Evolutionary conservation across 495 filamentous ascomycete genomes (phyloP), one percentile per base, ranked within the genome.

Genomic region (Geopyxis carbonaria): DNA sequence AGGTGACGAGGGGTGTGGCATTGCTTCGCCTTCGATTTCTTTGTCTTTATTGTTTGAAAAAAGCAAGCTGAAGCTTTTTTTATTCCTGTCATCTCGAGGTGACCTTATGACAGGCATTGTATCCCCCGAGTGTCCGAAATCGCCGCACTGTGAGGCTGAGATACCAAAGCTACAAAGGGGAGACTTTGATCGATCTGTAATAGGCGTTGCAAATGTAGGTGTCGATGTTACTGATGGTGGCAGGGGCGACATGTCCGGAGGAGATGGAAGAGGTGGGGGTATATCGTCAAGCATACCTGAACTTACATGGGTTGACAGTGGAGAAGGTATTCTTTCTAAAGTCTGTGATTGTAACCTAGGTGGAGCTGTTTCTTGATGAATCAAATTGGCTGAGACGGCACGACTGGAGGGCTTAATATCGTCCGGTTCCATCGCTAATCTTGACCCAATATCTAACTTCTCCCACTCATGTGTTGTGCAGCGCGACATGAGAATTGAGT

Each of bases 311-410:
- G 50, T 54, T 40, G 50, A 54, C 32, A 55, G 18, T 7, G 45
- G 51, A 14, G 50, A 53, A 19, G 51, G 51, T 21, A 54, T 53
- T 34, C 51, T 36, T 40, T 54, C 51, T 38, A 53, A 48, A 22
- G 47, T 34, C 23, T 45, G 42, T 4, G 51, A 53, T 22, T 54
- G 51, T 3, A 54, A 40, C 24, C 46, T 50, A 30, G 42, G 23
- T 25, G 51, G 51, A 11, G 50, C 35, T 13, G 33, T 49, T 37
- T 55, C 45, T 21, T 55, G 50, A 10, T 43, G 40, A 22, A 34
- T 28, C 11, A 45, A 18, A 27, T 37, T 28, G 44, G 40, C 10
- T 40, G 39, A 9, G 48, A 45, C 22, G 36, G 34, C n/a, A n/a
- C n/a, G n/a, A n/a, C n/a, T n/a, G n/a, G n/a, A n/a, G n/a, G n/a